Conservation (phyloP, 148 eudicot genomes). For the Rheum nobile region DNA sequence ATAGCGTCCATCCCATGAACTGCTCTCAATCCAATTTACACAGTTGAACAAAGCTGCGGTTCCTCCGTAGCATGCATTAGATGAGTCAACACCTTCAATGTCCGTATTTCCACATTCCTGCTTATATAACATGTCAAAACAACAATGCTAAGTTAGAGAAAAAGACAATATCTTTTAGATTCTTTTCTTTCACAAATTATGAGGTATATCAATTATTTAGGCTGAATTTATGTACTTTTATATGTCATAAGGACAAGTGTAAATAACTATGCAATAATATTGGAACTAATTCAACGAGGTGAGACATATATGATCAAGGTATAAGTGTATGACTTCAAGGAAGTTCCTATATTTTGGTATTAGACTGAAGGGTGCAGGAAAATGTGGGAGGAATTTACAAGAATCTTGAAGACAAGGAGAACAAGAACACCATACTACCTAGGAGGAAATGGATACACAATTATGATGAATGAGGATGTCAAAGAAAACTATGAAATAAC, state of each 20-base stretch:
- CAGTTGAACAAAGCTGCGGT: constrained; percentile 95
- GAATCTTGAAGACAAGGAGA: background rate
- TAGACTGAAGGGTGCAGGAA: background rate
- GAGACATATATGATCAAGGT: background rate
- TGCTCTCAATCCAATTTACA: constrained; percentile 97
- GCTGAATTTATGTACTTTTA: background rate
- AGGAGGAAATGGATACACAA: background rate
- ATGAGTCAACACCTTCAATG: constrained; percentile 95
- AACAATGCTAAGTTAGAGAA: background rate
- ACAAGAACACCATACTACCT: background rate
- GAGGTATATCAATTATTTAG: background rate
- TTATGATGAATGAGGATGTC: background rate
- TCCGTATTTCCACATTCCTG: constrained; percentile 87
- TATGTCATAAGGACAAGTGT: background rate
- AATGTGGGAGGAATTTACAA: background rate
- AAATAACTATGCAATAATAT: background rate
- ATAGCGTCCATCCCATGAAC: constrained; percentile 96
- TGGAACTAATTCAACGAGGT: background rate
- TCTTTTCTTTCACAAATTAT: background rate
- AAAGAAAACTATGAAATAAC: background rate
- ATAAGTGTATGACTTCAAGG: background rate
- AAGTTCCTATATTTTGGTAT: background rate
- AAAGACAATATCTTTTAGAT: background rate
- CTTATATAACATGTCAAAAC: constrained; percentile 13
- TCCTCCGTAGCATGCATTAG: constrained; percentile 98